Evolutionary conservation across 2,329 filamentous ascomycete genomes (phyloP), one percentile per base, ranked within the genome.

Genomic region (Fusarium guadeloupense): DNA sequence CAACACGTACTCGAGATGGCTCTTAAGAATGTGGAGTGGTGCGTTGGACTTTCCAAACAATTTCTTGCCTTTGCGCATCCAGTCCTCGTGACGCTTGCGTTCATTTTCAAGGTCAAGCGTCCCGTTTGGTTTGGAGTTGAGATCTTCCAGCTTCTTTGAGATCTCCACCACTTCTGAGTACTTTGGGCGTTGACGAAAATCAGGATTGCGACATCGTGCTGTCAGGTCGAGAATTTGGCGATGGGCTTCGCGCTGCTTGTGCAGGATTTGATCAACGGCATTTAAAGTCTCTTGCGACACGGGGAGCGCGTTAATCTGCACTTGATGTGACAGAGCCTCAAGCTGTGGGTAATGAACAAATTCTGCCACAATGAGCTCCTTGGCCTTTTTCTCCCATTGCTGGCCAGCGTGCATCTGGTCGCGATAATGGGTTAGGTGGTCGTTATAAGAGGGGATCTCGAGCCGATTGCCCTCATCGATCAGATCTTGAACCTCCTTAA

Each of bases 1-100:
- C 42, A 95, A 83, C 4, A 99, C 95, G 71, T 95, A 91, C 67
- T 96, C 90, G 86, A 99, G 93, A 68, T 99, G 94, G 54, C 89
- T 90, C 71, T 94, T 95, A 23, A 99, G 83, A 63, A 99, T 99
- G 74, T 99, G 95, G 12, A 99, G 81, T 2, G 95, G 95, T 2
- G 95, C 95, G 72, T 99, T 99, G 2, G 95, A 95, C 76, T 99
- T 99, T 46, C 95, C 95, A 71, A 99, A 99, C 0, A 99, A 79
- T 74, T 97, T 97, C 79, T 99, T 99, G 44, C 95, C 95, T 70
- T 92, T 92, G 26, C 95, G 86, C 94, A 99, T 99, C 95, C 95
- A 99, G 74, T 99, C 95, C 73, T 99, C 95, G 66, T 98, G 95
- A 8, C 92, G 88, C 72, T 95, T 96, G 64, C 95, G 90, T 74